Conservation (phyloP, 345 rosid species). For the Psidium guajava region DNA sequence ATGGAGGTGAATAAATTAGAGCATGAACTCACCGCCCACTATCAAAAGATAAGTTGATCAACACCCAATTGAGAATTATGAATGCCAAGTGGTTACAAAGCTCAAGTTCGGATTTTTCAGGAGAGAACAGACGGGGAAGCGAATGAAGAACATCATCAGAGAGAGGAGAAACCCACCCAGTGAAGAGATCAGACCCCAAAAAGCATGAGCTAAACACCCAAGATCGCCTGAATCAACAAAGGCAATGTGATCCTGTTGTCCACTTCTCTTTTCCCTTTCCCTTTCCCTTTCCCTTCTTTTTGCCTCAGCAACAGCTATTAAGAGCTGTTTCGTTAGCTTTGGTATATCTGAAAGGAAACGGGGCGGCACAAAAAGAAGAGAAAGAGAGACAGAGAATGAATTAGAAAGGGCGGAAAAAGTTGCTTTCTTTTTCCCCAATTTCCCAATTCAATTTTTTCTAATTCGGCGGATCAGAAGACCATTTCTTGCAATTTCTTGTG, state of each 20-base stretch:
- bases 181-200: not conserved
- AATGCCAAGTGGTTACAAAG: not conserved
- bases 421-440: not conserved
- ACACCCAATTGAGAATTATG: not conserved
- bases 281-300: not conserved
- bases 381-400: not conserved
- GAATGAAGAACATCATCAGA: not conserved
- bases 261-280: not conserved
- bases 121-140: not conserved
- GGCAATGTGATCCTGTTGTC: not conserved
- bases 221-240: not conserved
- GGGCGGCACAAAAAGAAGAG: not conserved
- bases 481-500: not conserved
- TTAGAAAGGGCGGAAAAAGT: slow-evolving; percentile 1
- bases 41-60: not conserved
- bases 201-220: not conserved
- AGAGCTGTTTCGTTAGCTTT: slow-evolving; percentile 2
- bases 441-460: not conserved
- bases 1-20: not conserved
- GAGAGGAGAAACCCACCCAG: not conserved
- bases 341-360: not conserved
- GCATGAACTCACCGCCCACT: not conserved
- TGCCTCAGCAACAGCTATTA: not conserved
- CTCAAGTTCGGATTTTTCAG: not conserved
- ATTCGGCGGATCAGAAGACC: not conserved